Percentiles rank a stretch among this genome's conserved stretches.
Conservation (phyloP, 208 protist genomes). For the Trypanosoma avium region DNA sequence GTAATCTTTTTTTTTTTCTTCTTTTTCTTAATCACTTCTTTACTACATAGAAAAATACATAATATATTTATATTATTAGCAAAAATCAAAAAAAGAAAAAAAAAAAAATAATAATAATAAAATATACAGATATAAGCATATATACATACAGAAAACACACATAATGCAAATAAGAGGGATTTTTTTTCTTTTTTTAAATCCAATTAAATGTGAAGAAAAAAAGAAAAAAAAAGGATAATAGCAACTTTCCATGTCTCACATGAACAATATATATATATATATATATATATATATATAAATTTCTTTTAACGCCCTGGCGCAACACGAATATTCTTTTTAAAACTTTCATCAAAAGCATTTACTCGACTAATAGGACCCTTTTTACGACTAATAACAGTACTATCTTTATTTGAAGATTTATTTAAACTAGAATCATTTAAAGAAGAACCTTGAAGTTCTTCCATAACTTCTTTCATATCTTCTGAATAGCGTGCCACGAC, state of each 20-base stretch:
- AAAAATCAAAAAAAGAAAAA: not conserved
- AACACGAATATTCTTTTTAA: slow-evolving; percentile 50
- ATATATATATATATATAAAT: slow-evolving; percentile 1
- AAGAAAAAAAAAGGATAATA: too few species aligned
- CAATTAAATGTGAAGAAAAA: too few species aligned
- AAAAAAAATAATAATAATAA: slow-evolving; percentile 8
- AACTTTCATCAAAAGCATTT: slow-evolving; percentile 48
- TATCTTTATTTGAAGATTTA: slow-evolving; percentile 5
- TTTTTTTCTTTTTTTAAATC: too few species aligned
- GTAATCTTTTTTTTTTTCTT: not conserved
- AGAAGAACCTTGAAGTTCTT: slow-evolving; percentile 44
- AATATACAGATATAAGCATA: not conserved
- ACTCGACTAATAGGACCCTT: slow-evolving; percentile 76
- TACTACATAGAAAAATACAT: not conserved
- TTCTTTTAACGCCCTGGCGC: slow-evolving; percentile 34
- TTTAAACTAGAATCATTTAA: not conserved
- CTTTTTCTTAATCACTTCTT: not conserved
- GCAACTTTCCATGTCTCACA: too few species aligned
- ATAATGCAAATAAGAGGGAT: too few species aligned
- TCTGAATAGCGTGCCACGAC: slow-evolving; percentile 77
- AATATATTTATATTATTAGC: not conserved
- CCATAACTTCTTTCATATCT: slow-evolving; percentile 77
- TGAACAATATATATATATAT: not conserved
- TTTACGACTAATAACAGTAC: slow-evolving; percentile 78
- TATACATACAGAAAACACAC: too few species aligned